phyloP scores from a whole-genome alignment of 345 rosid genomes.

The Litchi chinensis region DNA sequence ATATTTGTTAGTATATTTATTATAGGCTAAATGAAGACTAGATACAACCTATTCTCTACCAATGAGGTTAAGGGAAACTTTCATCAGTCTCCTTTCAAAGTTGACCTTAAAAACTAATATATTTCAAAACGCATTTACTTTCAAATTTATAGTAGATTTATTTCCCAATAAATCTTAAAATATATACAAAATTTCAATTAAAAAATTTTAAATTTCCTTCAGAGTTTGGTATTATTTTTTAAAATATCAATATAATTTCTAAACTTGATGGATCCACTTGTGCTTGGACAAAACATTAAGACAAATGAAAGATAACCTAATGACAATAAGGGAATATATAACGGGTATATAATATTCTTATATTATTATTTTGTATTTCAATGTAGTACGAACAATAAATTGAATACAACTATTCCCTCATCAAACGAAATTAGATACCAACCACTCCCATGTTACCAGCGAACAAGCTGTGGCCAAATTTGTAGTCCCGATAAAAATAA shows the following conservation, averaged over 20 bases:
- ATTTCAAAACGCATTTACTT: neutral
- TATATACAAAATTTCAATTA: too few relatives aligned
- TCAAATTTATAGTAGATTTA: neutral
- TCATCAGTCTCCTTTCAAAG: neutral
- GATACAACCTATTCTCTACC: neutral
- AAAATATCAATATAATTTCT: neutral
- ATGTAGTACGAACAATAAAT: neutral
- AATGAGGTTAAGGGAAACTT: neutral
- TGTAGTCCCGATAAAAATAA: neutral
- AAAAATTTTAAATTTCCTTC: neutral
- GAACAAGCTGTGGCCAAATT: slow-evolving; percentile 2
- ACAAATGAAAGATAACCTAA: neutral
- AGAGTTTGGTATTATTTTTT: too few relatives aligned
- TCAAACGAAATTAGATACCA: neutral
- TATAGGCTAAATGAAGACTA: neutral
- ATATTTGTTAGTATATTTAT: neutral
- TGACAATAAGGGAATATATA: neutral
- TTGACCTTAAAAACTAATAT: neutral
- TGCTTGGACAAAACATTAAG: neutral
- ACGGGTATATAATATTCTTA: neutral
- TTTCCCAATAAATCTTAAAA: too few relatives aligned
- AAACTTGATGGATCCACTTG: neutral
- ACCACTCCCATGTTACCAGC: slow-evolving; percentile 21
- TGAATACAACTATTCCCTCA: neutral
- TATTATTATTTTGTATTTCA: neutral